Base-by-base conservation (phyloP, 306 rosid species). In the Gleditsia sinensis region DNA sequence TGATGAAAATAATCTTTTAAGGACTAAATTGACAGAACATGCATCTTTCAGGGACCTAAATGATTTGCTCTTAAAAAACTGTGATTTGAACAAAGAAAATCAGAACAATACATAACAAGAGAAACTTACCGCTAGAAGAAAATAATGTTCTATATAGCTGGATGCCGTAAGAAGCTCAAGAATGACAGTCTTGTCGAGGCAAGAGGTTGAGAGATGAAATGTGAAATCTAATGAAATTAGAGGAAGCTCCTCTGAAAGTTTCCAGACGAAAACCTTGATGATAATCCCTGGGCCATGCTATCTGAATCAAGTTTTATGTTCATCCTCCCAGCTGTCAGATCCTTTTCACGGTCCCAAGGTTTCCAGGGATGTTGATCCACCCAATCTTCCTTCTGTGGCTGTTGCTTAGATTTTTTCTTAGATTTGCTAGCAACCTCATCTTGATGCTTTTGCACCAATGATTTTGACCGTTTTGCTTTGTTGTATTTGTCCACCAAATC, bases 341-440 rank as follows among this genome's bases (percentile, higher is more conserved):
- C 99, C 85, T 87, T 91, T 69, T 94, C 97, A 69, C 99, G 93
- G 82, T 94, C 97, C 93, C 93, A 92, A 75, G 97, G 99, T 81
- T 92, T 94, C 97, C 99, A 91, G 17, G 96, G 99, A 86, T 94
- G 99, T 71, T 90, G 85, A 75, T 92, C 95, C 69, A 71, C 85
- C 96, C 98, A 91, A 0, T 91, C 91, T 70, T 90, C 93, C 67
- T 86, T 88, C 67, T 36, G 28, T 14, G 59, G 33, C 67, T 62
- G 80, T 77, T 77, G 85, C 81, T 80, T 85, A 3, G 88, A 75
- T 69, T 85, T 92, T 75, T 86, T 90, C 90, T 92, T 92, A 3
- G 88, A 78, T n/a, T 71, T 81, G 82, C 85, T 57, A 37, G 76
- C 50, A 63, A 55, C 48, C 64, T 80, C 89, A 70, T 88, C 98